phyloP scores from a whole-genome alignment of 73 alveolate species.

The Paraurostyla sp. region DNA sequence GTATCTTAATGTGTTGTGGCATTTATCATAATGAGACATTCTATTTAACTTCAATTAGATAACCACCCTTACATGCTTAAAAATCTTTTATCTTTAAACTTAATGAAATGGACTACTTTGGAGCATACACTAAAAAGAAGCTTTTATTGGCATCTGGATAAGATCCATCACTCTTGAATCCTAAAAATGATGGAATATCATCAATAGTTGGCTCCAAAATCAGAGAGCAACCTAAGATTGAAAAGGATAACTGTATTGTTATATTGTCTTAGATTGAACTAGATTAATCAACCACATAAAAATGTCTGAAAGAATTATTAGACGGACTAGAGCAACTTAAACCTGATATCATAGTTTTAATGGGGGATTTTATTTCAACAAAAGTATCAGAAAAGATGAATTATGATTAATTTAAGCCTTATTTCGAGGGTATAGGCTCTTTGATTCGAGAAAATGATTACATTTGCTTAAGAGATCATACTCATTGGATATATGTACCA shows the following conservation, averaged over 20 bases:
- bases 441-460: conserved; percentile 51
- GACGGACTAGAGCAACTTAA: conserved; percentile 39
- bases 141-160: neutral
- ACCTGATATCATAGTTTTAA: conserved; percentile 56
- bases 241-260: conserved; percentile 54
- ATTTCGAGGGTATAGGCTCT: conserved; percentile 55
- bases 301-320: conserved; percentile 8
- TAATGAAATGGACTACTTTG: conserved; percentile 59
- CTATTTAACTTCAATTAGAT: neutral
- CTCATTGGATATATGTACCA: conserved; percentile 67
- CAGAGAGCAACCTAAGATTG: neutral
- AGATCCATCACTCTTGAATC: neutral
- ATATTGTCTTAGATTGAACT: conserved; percentile 56
- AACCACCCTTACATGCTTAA: conserved; percentile 64
- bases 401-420: conserved; percentile 47
- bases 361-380: conserved; percentile 72
- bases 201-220: neutral
- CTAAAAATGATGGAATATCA: neutral
- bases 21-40: conserved; percentile 34
- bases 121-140: conserved; percentile 64
- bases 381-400: conserved; percentile 10
- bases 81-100: conserved; percentile 15
- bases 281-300: neutral
- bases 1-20: conserved; percentile 62
- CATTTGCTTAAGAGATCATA: conserved; percentile 18